Conservation (phyloP, 2,329 filamentous ascomycete genomes). For the Apiospora saccharicola region DNA sequence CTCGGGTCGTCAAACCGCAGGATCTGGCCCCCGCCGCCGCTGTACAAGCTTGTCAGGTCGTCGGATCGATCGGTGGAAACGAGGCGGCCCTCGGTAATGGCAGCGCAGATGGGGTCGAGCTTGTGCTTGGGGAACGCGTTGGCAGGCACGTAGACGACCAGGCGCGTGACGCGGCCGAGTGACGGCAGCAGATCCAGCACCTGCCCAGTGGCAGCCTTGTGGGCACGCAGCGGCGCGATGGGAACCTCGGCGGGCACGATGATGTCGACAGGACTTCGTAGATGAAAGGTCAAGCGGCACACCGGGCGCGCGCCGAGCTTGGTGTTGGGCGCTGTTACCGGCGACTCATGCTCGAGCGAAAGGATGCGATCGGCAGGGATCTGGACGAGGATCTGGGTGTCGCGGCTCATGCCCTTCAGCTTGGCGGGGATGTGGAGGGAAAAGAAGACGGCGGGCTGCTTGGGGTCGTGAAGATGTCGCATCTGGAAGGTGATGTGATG, state of each 20-base stretch:
- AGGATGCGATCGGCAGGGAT: not conserved
- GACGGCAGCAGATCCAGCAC: conserved; percentile 10
- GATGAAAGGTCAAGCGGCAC: not conserved
- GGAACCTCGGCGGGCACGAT: conserved; percentile 11
- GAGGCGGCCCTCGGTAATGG: conserved; percentile 1
- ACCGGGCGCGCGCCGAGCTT: conserved; percentile 8
- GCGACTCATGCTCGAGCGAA: not conserved
- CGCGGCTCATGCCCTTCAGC: conserved; percentile 11
- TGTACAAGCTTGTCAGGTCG: conserved; percentile 3
- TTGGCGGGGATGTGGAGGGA: conserved; percentile 7
- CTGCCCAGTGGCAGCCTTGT: conserved; percentile 5
- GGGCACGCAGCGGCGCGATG: not conserved
- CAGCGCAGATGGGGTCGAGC: conserved; percentile 10
- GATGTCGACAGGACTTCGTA: conserved; percentile 6
- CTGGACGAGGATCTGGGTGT: not conserved
- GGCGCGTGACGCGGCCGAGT: conserved; percentile 8
- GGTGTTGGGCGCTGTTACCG: not conserved
- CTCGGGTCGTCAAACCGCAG: not conserved
- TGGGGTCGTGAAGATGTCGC: not conserved
- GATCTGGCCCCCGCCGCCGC: not conserved
- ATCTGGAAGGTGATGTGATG: conserved; percentile 7
- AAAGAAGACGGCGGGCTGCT: not conserved
- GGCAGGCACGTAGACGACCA: conserved; percentile 1
- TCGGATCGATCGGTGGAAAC: not conserved
- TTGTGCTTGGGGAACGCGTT: conserved; percentile 10